phyloP scores from a whole-genome alignment of 2,329 filamentous ascomycete species.

The Fusarium phyllophilum region DNA sequence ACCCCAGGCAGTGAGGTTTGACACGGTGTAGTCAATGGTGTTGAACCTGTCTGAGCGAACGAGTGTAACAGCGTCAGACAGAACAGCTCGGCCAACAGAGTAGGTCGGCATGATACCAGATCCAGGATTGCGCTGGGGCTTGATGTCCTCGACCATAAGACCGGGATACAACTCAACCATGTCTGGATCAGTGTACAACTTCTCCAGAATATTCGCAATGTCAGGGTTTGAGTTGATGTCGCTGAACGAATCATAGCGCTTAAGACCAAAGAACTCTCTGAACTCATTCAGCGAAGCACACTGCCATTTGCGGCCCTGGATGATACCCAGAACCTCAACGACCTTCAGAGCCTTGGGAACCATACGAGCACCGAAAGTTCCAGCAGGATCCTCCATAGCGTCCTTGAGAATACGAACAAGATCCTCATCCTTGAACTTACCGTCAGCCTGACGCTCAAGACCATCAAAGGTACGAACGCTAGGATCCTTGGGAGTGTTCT shows the following conservation, averaged over 20 bases:
- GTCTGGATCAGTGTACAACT: constrained; percentile 71
- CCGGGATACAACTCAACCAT: constrained; percentile 77
- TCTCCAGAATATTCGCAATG: constrained; percentile 65
- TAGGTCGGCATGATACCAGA: constrained; percentile 52
- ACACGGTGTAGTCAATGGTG: constrained; percentile 59
- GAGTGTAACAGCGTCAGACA: constrained; percentile 69
- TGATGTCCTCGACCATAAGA: constrained; percentile 69
- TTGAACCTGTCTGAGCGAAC: constrained; percentile 70
- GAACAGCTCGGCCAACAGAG: constrained; percentile 64
- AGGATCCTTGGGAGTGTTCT: constrained; percentile 51
- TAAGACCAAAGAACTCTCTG: constrained; percentile 69
- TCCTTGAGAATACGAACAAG: constrained; percentile 65
- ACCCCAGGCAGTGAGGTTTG: constrained; percentile 57
- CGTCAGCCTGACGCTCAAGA: constrained; percentile 59
- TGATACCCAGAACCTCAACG: constrained; percentile 71
- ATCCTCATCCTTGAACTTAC: constrained; percentile 66
- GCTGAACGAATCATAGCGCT: constrained; percentile 64
- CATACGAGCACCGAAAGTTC: constrained; percentile 67
- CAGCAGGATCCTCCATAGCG: constrained; percentile 69
- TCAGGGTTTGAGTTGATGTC: constrained; percentile 68
- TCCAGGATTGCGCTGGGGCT: constrained; percentile 62
- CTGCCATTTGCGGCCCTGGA: constrained; percentile 70
- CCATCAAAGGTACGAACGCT: constrained; percentile 59
- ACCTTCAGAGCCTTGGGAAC: constrained; percentile 67
- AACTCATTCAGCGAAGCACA: constrained; percentile 72